A percentile compares a stretch with the other conserved stretches of the same genome.
phyloP scores from a whole-genome alignment of 768 basidiomycete species.

The Leccinum disarticulatum region DNA sequence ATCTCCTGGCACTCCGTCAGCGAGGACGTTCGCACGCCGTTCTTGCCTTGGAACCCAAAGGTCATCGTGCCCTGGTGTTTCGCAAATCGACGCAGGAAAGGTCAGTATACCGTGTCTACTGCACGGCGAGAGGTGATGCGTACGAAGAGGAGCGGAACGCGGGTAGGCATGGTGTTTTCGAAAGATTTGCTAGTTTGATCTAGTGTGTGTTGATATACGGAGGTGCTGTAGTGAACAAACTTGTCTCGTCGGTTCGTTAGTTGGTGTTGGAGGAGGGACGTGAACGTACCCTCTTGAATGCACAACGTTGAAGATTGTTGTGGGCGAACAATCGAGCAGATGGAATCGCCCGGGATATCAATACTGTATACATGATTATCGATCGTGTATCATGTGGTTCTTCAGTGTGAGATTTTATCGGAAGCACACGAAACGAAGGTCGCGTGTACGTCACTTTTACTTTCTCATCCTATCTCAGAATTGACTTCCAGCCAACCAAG shows the following conservation, averaged over 20 bases:
- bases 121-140: neutral
- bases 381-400: neutral
- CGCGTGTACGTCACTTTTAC: neutral
- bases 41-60: constrained; percentile 42
- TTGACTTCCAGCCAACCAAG: neutral
- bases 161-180: constrained; percentile 25
- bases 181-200: neutral
- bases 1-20: constrained; percentile 42
- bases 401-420: neutral
- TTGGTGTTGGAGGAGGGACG: neutral
- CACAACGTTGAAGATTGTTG: neutral
- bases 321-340: neutral
- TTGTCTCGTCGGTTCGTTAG: neutral
- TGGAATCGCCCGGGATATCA: neutral
- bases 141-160: constrained; percentile 29
- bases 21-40: constrained; percentile 39
- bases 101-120: neutral
- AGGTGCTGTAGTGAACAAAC: neutral
- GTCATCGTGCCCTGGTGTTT: constrained; percentile 45
- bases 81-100: neutral
- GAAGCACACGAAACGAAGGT: neutral
- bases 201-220: neutral
- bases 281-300: neutral
- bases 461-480: neutral
- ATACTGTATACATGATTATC: neutral